Percentiles rank a stretch among this genome's conserved stretches.
These are phyloP conservation scores for Trichoderma orchidacearum DNA, from an alignment of 495 filamentous ascomycete genomes.

Conservation along the genomic window DNA sequence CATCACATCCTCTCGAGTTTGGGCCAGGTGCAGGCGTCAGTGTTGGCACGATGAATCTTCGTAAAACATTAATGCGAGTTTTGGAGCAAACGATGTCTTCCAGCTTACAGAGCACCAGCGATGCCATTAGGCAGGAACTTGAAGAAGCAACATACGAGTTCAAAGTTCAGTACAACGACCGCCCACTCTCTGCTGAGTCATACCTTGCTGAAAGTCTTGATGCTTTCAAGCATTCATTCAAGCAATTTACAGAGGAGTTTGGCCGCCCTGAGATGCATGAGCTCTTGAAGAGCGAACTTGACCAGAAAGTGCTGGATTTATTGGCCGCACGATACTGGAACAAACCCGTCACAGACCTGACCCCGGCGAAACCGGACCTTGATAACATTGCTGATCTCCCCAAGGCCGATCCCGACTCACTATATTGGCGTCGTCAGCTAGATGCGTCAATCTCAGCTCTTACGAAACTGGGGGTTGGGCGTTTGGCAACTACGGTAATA, in stretches of 20 bases:
- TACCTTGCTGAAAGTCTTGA: slow-evolving; percentile 92
- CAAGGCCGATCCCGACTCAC: slow-evolving; percentile 67
- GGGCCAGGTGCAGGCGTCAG: slow-evolving; percentile 54
- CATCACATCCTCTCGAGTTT: slow-evolving; percentile 66
- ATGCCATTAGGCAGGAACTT: slow-evolving; percentile 86
- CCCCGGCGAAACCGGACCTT: slow-evolving; percentile 43
- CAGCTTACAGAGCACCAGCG: slow-evolving; percentile 72
- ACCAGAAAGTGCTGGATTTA: slow-evolving; percentile 92
- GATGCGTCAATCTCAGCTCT: slow-evolving; percentile 82
- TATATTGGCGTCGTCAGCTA: slow-evolving; percentile 89
- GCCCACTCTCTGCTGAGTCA: slow-evolving; percentile 84
- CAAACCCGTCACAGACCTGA: slow-evolving; percentile 71
- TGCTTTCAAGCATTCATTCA: slow-evolving; percentile 95
- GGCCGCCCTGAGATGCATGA: slow-evolving; percentile 79
- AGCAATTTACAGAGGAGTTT: slow-evolving; percentile 79
- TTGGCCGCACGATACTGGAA: slow-evolving; percentile 96
- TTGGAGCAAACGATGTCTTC: slow-evolving; percentile 94
- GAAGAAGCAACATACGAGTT: slow-evolving; percentile 98
- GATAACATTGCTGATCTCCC: slow-evolving; percentile 66
- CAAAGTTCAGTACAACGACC: slow-evolving; percentile 98
- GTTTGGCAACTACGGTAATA: slow-evolving; percentile 82
- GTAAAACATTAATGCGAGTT: slow-evolving; percentile 93
- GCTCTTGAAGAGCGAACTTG: slow-evolving; percentile 81
- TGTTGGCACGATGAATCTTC: slow-evolving; percentile 72
- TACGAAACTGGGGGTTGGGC: slow-evolving; percentile 85